Evolutionary conservation across 2,329 filamentous ascomycete genomes (phyloP).

Genomic region (Zasmidium citrigriseum): DNA sequence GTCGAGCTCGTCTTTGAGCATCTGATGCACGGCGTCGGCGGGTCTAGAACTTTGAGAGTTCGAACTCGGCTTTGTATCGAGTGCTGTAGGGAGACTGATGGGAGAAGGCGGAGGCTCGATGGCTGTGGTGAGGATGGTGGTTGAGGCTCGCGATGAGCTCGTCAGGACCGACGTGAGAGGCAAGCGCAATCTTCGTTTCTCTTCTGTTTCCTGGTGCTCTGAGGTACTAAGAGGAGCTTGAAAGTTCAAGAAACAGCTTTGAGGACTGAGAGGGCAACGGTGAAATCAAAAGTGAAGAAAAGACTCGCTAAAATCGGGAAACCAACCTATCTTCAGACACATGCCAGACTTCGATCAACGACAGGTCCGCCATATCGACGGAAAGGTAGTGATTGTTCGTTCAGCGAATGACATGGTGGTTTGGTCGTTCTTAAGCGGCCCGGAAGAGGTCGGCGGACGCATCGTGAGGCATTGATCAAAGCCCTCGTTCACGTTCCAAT

Average conservation of each 20-base stretch:
- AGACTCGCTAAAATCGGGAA: neutral
- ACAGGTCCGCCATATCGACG: neutral
- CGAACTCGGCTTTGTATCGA: constrained; percentile 55
- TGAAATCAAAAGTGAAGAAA: neutral
- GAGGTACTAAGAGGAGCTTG: too few relatives aligned
- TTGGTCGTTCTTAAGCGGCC: neutral
- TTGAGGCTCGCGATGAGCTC: constrained; percentile 57
- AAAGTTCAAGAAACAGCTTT: too few relatives aligned
- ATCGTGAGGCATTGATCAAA: neutral
- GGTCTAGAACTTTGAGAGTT: constrained; percentile 64
- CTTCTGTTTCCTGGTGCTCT: too few relatives aligned
- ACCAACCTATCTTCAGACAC: neutral
- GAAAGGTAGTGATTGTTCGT: neutral
- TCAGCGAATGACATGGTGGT: neutral
- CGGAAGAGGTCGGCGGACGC: neutral
- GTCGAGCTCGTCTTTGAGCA: constrained; percentile 47
- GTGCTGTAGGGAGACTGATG: constrained; percentile 60
- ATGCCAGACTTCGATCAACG: neutral
- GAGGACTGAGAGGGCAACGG: too few relatives aligned
- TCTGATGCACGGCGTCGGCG: constrained; percentile 64
- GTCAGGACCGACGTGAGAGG: constrained; percentile 37
- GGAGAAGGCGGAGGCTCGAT: constrained; percentile 45
- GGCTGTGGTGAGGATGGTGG: constrained; percentile 40
- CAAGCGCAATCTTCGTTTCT: neutral
- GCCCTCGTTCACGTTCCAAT: neutral